Evolutionary conservation across 257 asterid species (phyloP), one percentile per base, ranked within the genome.

Genomic region (Scutellaria minor): DNA sequence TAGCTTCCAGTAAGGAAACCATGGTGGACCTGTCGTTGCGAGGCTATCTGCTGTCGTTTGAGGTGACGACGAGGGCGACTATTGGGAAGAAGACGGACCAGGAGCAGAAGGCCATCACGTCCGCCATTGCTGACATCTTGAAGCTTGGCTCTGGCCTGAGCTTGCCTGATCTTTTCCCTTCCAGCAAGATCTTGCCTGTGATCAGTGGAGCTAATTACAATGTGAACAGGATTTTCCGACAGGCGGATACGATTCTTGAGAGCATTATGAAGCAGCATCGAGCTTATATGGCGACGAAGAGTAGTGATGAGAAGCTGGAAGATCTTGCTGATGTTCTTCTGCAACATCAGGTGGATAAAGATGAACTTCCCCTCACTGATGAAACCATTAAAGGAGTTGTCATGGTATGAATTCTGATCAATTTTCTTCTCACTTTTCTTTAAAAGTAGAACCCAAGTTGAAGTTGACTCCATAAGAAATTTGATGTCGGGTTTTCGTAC

Each of bases 311-410:
- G 14, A 14, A 59, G n/a, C 39, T n/a, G 31, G 51, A 66, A 14
- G 71, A 66, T 66, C 57, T 66, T 0, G 44, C 44, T 3, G 58
- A 66, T 7, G 44, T 66, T 47, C 45, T 66, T 13, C 71, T 66
- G 24, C 39, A n/a, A 18, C 15, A 24, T 66, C 71, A 66, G 15
- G 3, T 12, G 14, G 46, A 66, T 2, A 22, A 31, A 40, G 70
- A 64, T 20, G 81, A 67, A 22, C 74, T 66, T 1, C 71, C 45
- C 1, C 71, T 66, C 27, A 66, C 59, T 47, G 5, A 53, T 7
- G 59, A 66, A 39, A 66, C 55, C 2, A 48, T 66, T 5, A 66
- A 66, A 66, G 71, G 46, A 27, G 59, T 66, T 7, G 8, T 66
- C 9, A 14, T 48, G 59, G 71, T 66, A 18, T 12, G 55, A 10